Evolutionary conservation across 169 alveolate genomes (phyloP).

Genomic region (Toxoplasma gondii): DNA sequence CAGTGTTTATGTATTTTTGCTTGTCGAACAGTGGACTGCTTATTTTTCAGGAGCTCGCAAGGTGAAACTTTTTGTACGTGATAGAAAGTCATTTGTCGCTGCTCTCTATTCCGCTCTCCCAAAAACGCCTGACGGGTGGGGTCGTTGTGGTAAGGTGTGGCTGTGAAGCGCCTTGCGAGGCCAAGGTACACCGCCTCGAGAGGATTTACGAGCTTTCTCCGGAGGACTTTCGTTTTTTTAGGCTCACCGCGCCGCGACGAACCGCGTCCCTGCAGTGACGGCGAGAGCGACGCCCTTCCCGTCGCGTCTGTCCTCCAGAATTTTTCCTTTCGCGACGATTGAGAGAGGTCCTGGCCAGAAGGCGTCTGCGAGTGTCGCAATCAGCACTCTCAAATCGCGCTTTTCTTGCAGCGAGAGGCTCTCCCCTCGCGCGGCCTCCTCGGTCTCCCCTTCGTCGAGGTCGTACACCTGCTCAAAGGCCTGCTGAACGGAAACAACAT

Average conservation of each 20-base stretch:
- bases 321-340: constrained; percentile 78
- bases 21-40: too few relatives aligned
- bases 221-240: background rate
- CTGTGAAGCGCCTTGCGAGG: too few relatives aligned
- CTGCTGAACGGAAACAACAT: constrained; percentile 72
- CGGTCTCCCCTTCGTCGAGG: constrained; percentile 74
- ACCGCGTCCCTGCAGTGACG: constrained; percentile 75
- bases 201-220: too few relatives aligned
- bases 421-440: background rate
- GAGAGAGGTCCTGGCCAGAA: constrained; percentile 97
- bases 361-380: constrained; percentile 76
- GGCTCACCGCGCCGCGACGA: constrained; percentile 49
- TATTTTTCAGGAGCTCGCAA: too few relatives aligned
- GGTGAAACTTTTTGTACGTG: too few relatives aligned
- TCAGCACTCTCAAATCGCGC: constrained; percentile 53
- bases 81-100: too few relatives aligned
- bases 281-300: constrained; percentile 80
- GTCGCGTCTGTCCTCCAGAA: constrained; percentile 2
- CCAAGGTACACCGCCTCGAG: too few relatives aligned
- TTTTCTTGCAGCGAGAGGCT: constrained; percentile 47
- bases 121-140: too few relatives aligned
- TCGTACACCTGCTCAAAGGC: constrained; percentile 42
- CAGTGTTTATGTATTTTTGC: too few relatives aligned
- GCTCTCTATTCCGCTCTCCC: too few relatives aligned
- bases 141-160: too few relatives aligned